phyloP scores from a whole-genome alignment of 495 filamentous ascomycete genomes.

The Penicillium desertorum region DNA sequence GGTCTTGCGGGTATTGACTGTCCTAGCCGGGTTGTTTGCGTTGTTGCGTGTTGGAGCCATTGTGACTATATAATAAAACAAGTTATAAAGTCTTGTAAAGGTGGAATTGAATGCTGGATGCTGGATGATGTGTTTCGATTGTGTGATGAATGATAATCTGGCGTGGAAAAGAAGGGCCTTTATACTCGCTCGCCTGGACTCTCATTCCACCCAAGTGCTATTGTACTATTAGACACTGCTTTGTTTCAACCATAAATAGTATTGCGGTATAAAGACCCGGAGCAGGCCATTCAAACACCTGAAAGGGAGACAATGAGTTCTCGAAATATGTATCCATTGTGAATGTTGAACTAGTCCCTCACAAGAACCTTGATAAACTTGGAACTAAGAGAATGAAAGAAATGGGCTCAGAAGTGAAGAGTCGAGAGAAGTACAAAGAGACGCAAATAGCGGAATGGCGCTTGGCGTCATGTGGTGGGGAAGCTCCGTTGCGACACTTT shows the following conservation, averaged over 20 bases:
- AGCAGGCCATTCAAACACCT: neutral
- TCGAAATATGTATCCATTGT: neutral
- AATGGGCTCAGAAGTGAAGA: neutral
- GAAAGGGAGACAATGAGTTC: conserved; percentile 1
- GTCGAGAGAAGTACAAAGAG: neutral
- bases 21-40: neutral
- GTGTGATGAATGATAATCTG: neutral
- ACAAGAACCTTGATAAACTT: neutral
- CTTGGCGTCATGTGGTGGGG: conserved; percentile 46
- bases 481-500: conserved; percentile 26
- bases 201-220: neutral
- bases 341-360: neutral
- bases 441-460: conserved; percentile 17
- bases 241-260: conserved; percentile 1
- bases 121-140: neutral
- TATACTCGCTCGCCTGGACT: neutral
- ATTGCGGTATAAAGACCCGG: neutral
- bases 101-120: neutral
- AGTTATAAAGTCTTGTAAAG: neutral
- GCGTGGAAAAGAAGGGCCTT: neutral
- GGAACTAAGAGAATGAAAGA: neutral
- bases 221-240: neutral
- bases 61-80: neutral
- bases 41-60: neutral
- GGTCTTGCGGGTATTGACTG: neutral